These are phyloP conservation scores for Aspergillus tubingensis DNA, from an alignment of 2,329 filamentous ascomycete species.

Conservation along the genomic window DNA sequence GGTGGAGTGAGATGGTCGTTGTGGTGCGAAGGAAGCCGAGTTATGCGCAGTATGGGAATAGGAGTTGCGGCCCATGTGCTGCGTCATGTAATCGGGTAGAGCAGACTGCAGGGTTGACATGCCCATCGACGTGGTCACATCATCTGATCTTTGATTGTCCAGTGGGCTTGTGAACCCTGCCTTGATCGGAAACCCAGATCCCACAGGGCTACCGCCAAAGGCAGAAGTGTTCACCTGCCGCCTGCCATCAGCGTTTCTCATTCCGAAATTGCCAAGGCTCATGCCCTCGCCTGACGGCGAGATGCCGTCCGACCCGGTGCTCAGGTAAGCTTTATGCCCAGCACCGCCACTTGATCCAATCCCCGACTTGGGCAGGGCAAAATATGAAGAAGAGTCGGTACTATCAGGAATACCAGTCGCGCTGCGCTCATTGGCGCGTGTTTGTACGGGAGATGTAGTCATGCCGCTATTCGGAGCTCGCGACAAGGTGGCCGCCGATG, in stretches of 20 bases:
- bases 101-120: conserved; percentile 34
- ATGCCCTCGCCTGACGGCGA: conserved; percentile 38
- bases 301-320: conserved; percentile 34
- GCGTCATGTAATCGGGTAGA: conserved; percentile 31
- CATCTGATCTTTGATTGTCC: conserved; percentile 34
- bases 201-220: conserved; percentile 35
- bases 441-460: conserved; percentile 61
- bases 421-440: conserved; percentile 52
- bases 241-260: conserved; percentile 36
- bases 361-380: conserved; percentile 48
- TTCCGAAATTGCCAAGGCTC: conserved; percentile 29
- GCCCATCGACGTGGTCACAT: conserved; percentile 29
- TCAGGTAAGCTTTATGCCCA: conserved; percentile 37
- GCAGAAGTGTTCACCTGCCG: conserved; percentile 34
- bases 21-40: conserved; percentile 35
- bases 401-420: conserved; percentile 44
- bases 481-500: conserved; percentile 46
- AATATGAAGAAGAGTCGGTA: conserved; percentile 50
- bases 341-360: conserved; percentile 40
- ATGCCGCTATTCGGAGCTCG: conserved; percentile 48
- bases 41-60: conserved; percentile 40
- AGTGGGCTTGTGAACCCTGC: conserved; percentile 31
- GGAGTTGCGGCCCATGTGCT: conserved; percentile 25
- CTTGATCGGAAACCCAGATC: conserved; percentile 34
- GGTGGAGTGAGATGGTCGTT: conserved; percentile 39